Conservation (phyloP, 495 filamentous ascomycete genomes). For the Penicillium herquei region DNA sequence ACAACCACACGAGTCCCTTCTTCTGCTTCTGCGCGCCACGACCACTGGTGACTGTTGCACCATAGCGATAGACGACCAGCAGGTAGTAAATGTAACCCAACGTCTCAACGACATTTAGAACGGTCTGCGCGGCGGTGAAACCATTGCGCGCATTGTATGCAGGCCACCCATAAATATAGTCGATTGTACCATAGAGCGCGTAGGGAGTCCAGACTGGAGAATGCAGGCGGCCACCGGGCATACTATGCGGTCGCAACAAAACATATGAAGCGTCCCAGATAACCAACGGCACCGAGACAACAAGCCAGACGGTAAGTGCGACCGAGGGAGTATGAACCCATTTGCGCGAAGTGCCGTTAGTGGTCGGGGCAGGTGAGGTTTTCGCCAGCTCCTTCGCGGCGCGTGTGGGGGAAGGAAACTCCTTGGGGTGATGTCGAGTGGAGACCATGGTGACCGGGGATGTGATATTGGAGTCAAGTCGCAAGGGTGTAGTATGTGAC, state of each 20-base stretch:
- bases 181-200: constrained; percentile 75
- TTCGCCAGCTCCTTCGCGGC: constrained; percentile 24
- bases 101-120: constrained; percentile 73
- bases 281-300: constrained; percentile 77
- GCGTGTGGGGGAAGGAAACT: constrained; percentile 40
- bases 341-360: constrained; percentile 32
- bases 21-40: constrained; percentile 31
- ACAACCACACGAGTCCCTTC: constrained; percentile 38
- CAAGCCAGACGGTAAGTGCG: constrained; percentile 69
- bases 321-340: constrained; percentile 68
- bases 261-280: constrained; percentile 82
- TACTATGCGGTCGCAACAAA: constrained; percentile 75
- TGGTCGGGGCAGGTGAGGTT: constrained; percentile 27
- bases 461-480: not conserved
- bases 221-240: constrained; percentile 77
- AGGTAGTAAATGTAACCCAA: constrained; percentile 69
- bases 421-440: constrained; percentile 49
- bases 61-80: constrained; percentile 54
- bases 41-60: constrained; percentile 31
- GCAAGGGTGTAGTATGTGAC: not conserved
- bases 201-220: constrained; percentile 77
- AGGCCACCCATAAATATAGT: constrained; percentile 82
- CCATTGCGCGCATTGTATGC: constrained; percentile 70
- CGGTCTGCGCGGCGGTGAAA: constrained; percentile 75
- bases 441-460: constrained; percentile 43